Percentiles rank a stretch among this genome's conserved stretches.
Evolutionary conservation across 805 yeast species (phyloP).

Genomic region (Ogataea populi-albae): DNA sequence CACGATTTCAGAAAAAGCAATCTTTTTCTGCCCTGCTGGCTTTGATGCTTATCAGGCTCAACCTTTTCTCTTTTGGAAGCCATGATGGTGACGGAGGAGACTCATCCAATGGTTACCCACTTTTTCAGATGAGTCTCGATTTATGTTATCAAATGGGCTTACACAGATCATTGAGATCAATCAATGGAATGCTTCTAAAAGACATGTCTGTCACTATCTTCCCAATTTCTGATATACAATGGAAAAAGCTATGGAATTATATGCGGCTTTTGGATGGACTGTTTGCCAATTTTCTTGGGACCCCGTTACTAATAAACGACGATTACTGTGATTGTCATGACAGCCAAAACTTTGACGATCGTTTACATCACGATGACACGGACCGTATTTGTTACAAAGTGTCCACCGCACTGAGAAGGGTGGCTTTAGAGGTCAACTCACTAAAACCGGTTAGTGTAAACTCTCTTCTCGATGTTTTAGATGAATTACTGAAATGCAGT

Average conservation of each 20-base stretch:
- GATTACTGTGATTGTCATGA: constrained; percentile 13
- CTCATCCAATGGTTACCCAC: constrained; percentile 13
- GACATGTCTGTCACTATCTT: constrained; percentile 1
- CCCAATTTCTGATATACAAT: constrained; percentile 4
- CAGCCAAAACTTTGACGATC: not conserved
- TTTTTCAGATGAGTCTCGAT: constrained; percentile 9
- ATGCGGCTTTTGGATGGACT: constrained; percentile 20
- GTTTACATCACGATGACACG: not conserved
- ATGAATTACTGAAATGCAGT: constrained; percentile 4
- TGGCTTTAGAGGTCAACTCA: constrained; percentile 6
- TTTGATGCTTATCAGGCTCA: constrained; percentile 9
- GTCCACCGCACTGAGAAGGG: constrained; percentile 3
- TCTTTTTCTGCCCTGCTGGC: constrained; percentile 15
- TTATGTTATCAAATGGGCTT: constrained; percentile 22
- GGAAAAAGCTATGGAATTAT: constrained; percentile 17
- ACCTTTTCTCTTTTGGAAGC: constrained; percentile 4
- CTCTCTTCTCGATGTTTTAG: constrained; percentile 5
- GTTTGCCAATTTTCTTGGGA: constrained; percentile 17
- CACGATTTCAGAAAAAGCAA: constrained; percentile 16
- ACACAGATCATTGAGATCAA: constrained; percentile 17
- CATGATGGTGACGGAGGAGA: constrained; percentile 18
- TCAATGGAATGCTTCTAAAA: constrained; percentile 4
- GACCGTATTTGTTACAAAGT: constrained; percentile 3
- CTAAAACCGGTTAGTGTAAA: constrained; percentile 6
- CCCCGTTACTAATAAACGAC: constrained; percentile 22